Base-by-base conservation (phyloP, 1,284 basidiomycete genomes). In the Blastosporella zonata region DNA sequence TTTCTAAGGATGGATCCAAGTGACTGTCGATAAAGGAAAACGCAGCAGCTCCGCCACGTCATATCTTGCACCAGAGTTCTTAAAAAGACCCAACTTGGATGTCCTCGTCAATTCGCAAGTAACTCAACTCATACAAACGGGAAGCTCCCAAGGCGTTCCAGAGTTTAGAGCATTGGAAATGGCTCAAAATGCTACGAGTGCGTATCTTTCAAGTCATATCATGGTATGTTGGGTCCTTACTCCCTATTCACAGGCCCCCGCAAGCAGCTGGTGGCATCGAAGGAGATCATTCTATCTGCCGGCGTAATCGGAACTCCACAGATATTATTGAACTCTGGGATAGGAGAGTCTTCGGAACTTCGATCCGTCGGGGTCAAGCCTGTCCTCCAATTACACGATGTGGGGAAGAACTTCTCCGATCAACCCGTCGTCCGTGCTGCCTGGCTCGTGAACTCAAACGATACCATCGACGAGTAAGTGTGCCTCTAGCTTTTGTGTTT, bases 281-380 rank as follows among this genome's bases (percentile, higher is more conserved):
- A 34, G 22, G 41, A 43, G 42, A 58, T 65, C 12, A 56, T 66
- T 21, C 29, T 64, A 1, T 60, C 60, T 8, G 57, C 55, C 7
- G 64, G 64, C 6, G 35, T 59, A 2, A 52, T 65, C 17, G 61
- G 60, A 2, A 64, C 60, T 1, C 62, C 63, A 0, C 58, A 61
- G 3, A 55, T 66, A 13, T 47, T 66, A 7, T 36, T 63, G n/a
- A 55, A 63, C 45, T 64, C 62, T 2, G 65, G 65, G 0, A 59
- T 67, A 23, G 65, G 64, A 1, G 60, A 64, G 36, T n/a, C 43
- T 35, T 37, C 47, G 12, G 48, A 56, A 13, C 56, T 65, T 17
- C 21, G 29, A 5, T 22, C 33, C 3, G 49, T 56, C 23, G 62
- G 60, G 13, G 57, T 67, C 12, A 28, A 41, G 3, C 20, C 55